Conservation (phyloP, 2,329 filamentous ascomycete genomes). For the Epichloe gansuensis region DNA sequence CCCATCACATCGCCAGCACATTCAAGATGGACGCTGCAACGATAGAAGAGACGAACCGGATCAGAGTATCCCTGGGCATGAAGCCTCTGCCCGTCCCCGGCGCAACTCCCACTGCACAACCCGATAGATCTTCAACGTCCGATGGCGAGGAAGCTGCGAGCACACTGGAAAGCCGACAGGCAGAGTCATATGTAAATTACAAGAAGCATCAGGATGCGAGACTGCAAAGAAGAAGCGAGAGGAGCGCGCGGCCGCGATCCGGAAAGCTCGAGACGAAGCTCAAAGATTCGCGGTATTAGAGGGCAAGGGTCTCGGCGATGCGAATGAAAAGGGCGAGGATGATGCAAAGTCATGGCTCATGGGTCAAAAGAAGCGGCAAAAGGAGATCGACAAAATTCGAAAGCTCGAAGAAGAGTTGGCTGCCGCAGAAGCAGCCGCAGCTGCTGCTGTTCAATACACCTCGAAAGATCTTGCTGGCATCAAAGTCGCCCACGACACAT, state of each 20-base stretch:
- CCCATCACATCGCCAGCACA: not conserved
- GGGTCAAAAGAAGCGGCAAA: constrained; percentile 84
- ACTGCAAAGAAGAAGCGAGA: constrained; percentile 66
- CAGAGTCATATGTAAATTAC: constrained; percentile 61
- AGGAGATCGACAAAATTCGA: constrained; percentile 70
- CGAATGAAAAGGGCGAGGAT: constrained; percentile 48
- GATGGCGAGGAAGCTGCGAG: constrained; percentile 57
- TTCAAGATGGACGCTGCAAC: constrained; percentile 50
- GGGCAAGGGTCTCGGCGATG: constrained; percentile 73
- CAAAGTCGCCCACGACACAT: constrained; percentile 79
- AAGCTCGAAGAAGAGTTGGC: constrained; percentile 63
- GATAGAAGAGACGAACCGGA: constrained; percentile 88
- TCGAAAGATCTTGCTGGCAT: constrained; percentile 79
- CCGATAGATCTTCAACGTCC: constrained; percentile 35
- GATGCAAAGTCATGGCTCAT: constrained; percentile 81
- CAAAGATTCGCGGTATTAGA: constrained; percentile 64
- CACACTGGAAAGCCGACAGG: constrained; percentile 72
- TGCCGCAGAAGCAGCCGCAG: constrained; percentile 55
- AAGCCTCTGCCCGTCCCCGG: constrained; percentile 79
- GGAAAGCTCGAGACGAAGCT: constrained; percentile 74
- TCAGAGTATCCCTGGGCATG: constrained; percentile 78
- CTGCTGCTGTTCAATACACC: constrained; percentile 58
- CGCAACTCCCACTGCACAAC: constrained; percentile 26
- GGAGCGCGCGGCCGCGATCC: constrained; percentile 68
- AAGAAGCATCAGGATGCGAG: constrained; percentile 52